Conservation (phyloP, 2,329 filamentous ascomycete species). For the Ascochyta rabiei region DNA sequence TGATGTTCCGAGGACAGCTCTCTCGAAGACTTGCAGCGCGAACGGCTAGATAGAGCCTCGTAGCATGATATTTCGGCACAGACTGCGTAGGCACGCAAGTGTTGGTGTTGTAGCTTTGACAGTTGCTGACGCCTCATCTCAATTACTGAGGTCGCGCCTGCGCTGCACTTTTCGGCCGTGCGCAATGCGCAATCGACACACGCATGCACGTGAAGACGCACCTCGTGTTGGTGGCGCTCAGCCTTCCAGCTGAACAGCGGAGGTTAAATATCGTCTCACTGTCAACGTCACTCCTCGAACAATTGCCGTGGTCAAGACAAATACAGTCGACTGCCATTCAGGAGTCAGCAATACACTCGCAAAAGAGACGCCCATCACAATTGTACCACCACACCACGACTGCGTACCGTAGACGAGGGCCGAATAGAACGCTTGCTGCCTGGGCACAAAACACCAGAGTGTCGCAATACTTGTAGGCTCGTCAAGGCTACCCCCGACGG, state of each 20-base stretch:
- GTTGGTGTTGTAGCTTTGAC: background rate
- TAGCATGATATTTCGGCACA: background rate
- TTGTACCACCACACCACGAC: too few species aligned
- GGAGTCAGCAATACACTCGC: too few species aligned
- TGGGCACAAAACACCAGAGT: too few species aligned
- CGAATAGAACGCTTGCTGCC: too few species aligned
- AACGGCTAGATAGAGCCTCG: background rate
- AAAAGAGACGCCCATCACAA: too few species aligned
- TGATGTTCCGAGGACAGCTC: background rate
- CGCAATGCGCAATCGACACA: background rate
- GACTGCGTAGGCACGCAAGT: background rate
- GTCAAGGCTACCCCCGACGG: too few species aligned
- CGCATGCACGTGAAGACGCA: conserved; percentile 6
- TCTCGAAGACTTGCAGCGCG: background rate
- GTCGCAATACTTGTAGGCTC: too few species aligned
- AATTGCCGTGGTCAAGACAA: background rate
- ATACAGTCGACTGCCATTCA: too few species aligned
- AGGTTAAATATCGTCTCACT: background rate
- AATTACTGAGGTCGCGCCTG: conserved; percentile 2
- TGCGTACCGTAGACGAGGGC: too few species aligned
- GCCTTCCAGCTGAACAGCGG: background rate
- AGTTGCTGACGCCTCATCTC: conserved; percentile 4
- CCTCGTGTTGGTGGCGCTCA: background rate
- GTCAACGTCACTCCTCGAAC: background rate
- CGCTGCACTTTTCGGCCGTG: conserved; percentile 9